Evolutionary conservation across 1,139 yeast species (phyloP).

Genomic region (Nakaseomyces uthaithaninus): DNA sequence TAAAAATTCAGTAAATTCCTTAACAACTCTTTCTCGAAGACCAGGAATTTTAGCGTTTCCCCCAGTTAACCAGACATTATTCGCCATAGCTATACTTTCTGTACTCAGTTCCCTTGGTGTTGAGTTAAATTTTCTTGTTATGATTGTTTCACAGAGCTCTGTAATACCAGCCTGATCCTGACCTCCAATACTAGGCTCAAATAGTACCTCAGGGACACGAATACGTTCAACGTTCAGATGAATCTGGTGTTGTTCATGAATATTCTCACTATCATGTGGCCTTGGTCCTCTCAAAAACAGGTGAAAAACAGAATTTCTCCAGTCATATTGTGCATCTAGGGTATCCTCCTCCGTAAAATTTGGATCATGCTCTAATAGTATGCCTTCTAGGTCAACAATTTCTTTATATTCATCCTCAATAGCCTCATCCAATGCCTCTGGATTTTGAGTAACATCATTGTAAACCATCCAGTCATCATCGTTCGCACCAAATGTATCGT

Average conservation of each 20-base stretch:
- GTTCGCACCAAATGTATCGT: conserved; percentile 90
- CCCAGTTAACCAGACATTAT: conserved; percentile 76
- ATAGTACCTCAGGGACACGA: conserved; percentile 82
- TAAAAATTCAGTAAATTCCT: conserved; percentile 60
- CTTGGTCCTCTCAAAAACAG: conserved; percentile 85
- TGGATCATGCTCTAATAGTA: conserved; percentile 73
- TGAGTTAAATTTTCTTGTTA: conserved; percentile 56
- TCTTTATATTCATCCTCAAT: conserved; percentile 61
- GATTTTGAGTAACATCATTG: conserved; percentile 68
- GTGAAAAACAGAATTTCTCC: conserved; percentile 75
- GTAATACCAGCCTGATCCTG: conserved; percentile 87
- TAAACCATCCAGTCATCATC: conserved; percentile 95
- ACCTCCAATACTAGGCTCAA: conserved; percentile 94
- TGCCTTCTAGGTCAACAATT: conserved; percentile 60
- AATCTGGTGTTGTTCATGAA: conserved; percentile 74
- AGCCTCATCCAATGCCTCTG: conserved; percentile 55
- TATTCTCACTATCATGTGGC: conserved; percentile 53
- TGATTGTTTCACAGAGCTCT: conserved; percentile 65
- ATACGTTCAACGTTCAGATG: conserved; percentile 87
- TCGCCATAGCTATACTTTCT: conserved; percentile 33
- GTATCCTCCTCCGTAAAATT: conserved; percentile 80
- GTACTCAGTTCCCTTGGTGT: conserved; percentile 36
- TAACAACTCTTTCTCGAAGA: conserved; percentile 53
- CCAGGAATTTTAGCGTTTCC: conserved; percentile 67
- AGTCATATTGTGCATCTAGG: conserved; percentile 72